Evolutionary conservation across 2,329 filamentous ascomycete species (phyloP).

Genomic region (Paecilomyces dactylethromorphus): DNA sequence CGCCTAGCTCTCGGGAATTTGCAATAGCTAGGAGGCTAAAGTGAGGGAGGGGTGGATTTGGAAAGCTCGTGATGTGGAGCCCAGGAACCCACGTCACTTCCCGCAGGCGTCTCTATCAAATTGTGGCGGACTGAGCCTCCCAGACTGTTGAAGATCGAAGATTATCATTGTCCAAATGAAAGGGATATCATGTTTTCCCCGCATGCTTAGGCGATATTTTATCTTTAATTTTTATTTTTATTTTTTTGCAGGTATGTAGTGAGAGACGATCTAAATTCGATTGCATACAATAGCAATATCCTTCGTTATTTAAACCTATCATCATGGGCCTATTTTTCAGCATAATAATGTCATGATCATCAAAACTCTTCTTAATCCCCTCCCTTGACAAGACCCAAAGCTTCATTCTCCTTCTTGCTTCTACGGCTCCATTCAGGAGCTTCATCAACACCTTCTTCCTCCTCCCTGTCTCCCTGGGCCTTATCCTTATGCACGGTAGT

Average conservation of each 20-base stretch:
- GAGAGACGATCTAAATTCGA: too few species aligned
- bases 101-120: conserved; percentile 7
- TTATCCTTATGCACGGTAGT: conserved; percentile 57
- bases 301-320: not conserved
- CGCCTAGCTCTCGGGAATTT: not conserved
- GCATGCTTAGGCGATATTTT: too few species aligned
- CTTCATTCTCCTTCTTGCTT: conserved; percentile 54
- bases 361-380: not conserved
- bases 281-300: not conserved
- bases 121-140: too few species aligned
- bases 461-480: conserved; percentile 56
- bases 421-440: conserved; percentile 53
- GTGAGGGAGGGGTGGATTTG: not conserved
- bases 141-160: too few species aligned
- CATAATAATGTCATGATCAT: not conserved
- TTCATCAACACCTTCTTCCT: conserved; percentile 56
- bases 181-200: too few species aligned
- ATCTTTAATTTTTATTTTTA: too few species aligned
- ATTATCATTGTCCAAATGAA: too few species aligned
- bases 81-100: conserved; percentile 25
- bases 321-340: not conserved
- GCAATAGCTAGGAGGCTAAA: not conserved
- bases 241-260: too few species aligned
- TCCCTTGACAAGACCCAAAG: conserved; percentile 48
- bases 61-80: not conserved